Conservation (phyloP, 2,329 filamentous ascomycete species). For the Sporothrix variecibatus region DNA sequence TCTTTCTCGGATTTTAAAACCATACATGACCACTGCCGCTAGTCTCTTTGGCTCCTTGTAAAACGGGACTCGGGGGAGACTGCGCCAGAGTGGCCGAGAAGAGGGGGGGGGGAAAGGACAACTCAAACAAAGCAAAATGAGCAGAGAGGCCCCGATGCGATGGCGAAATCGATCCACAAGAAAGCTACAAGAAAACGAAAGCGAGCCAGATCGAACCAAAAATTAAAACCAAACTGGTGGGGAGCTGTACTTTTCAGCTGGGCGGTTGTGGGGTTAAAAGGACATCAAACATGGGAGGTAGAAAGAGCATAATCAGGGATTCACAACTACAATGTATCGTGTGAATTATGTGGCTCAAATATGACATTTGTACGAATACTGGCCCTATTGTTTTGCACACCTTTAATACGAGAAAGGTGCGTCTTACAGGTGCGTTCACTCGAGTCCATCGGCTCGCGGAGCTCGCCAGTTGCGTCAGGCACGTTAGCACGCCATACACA, state of each 20-base stretch:
- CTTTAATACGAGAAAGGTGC: too few relatives aligned
- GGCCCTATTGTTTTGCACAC: too few relatives aligned
- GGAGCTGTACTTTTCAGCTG: not conserved
- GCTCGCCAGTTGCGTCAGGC: not conserved
- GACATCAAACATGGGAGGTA: too few relatives aligned
- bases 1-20: not conserved
- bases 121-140: not conserved
- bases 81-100: not conserved
- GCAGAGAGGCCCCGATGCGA: not conserved
- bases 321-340: too few relatives aligned
- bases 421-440: too few relatives aligned
- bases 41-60: not conserved
- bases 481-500: not conserved
- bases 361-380: too few relatives aligned
- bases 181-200: not conserved
- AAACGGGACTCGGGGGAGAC: not conserved
- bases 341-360: too few relatives aligned
- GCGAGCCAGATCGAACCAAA: not conserved
- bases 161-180: conserved; percentile 3
- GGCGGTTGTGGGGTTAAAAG: not conserved
- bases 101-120: not conserved
- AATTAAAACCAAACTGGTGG: not conserved
- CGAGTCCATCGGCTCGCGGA: not conserved
- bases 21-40: not conserved
- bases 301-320: too few relatives aligned